Conservation (phyloP, 371 early-diverging fungal species). For the Mortierella sp. region DNA sequence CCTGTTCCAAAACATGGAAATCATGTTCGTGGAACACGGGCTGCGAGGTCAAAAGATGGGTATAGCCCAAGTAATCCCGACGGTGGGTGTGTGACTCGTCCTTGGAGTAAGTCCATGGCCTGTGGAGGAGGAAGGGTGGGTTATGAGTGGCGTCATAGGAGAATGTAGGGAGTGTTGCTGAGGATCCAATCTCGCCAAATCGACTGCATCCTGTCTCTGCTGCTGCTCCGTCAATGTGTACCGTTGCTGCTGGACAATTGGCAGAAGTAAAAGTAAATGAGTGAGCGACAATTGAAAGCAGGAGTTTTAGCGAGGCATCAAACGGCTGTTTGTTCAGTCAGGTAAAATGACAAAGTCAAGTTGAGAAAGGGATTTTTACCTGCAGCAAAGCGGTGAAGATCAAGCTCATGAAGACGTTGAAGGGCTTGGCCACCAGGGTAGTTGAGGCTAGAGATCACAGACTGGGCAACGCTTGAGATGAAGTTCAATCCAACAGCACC, state of each 20-base stretch:
- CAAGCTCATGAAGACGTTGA: constrained; percentile 69
- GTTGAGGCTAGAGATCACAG: constrained; percentile 80
- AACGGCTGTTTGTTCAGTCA: too few relatives aligned
- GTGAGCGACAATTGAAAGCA: not conserved
- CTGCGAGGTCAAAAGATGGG: constrained; percentile 74
- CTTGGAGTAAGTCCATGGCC: constrained; percentile 77
- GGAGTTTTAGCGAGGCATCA: too few relatives aligned
- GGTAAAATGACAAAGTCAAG: not conserved
- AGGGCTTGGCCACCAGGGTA: constrained; percentile 95
- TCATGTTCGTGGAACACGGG: constrained; percentile 62
- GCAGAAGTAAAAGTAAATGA: not conserved
- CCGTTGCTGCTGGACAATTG: constrained; percentile 43
- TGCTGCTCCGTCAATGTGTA: constrained; percentile 87
- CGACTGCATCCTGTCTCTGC: constrained; percentile 93
- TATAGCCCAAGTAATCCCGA: constrained; percentile 72
- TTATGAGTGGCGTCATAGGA: not conserved
- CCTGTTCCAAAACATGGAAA: constrained; percentile 61
- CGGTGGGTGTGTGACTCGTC: constrained; percentile 66
- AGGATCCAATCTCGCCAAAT: constrained; percentile 72
- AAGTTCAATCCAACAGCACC: constrained; percentile 55
- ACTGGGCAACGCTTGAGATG: constrained; percentile 62
- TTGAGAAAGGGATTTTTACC: constrained; percentile 16
- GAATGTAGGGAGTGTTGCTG: constrained; percentile 69
- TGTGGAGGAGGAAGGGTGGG: constrained; percentile 9
- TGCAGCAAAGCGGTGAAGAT: constrained; percentile 35